Conservation (phyloP, 257 asterid species). For the Cynanchum wilfordii region DNA sequence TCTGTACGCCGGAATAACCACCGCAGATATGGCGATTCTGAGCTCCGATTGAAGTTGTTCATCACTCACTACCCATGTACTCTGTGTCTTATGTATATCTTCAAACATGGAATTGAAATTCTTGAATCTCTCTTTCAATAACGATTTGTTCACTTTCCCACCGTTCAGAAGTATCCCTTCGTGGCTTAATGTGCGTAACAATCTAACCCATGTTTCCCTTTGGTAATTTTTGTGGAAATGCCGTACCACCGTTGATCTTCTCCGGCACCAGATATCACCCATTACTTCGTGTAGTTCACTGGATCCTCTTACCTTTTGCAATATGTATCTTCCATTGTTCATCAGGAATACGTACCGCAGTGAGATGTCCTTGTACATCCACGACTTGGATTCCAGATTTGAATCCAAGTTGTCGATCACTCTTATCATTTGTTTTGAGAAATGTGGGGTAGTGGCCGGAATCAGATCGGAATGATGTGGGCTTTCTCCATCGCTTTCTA, state of each 20-base stretch:
- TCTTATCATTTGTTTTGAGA: constrained; percentile 42
- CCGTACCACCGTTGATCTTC: constrained; percentile 66
- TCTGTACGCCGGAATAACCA: constrained; percentile 80
- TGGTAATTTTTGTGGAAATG: constrained; percentile 77
- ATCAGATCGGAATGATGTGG: constrained; percentile 30
- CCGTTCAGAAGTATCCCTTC: constrained; percentile 53
- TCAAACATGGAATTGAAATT: constrained; percentile 51
- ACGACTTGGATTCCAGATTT: constrained; percentile 49
- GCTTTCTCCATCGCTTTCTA: constrained; percentile 40
- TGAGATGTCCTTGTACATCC: constrained; percentile 54
- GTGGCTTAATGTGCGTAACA: constrained; percentile 50
- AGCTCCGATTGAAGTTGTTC: constrained; percentile 95
- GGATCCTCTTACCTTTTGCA: constrained; percentile 74
- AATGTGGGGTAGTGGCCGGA: constrained; percentile 31
- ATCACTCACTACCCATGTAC: constrained; percentile 77
- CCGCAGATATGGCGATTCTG: constrained; percentile 59
- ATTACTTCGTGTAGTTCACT: constrained; percentile 51
- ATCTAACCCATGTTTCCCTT: constrained; percentile 73
- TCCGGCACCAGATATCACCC: constrained; percentile 86
- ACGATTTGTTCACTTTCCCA: constrained; percentile 49
- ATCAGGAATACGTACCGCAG: constrained; percentile 61
- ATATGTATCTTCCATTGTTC: constrained; percentile 79
- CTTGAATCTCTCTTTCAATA: constrained; percentile 73
- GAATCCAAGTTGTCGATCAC: constrained; percentile 62
- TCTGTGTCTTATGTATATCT: constrained; percentile 62